Conservation (phyloP, 2,329 filamentous ascomycete genomes). For the Seiridium cupressi region DNA sequence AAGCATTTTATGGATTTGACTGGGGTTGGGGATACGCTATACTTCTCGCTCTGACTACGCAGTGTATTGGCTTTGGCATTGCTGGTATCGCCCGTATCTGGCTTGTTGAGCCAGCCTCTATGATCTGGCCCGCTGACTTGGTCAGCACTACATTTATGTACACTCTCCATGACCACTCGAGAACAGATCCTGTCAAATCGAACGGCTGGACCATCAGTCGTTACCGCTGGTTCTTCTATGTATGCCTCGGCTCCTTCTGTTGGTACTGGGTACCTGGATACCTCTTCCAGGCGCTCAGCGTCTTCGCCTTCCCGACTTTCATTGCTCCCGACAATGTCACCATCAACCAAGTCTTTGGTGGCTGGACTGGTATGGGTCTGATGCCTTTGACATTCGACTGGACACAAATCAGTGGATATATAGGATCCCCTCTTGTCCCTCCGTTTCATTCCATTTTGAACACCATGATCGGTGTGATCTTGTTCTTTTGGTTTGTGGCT, state of each 20-base stretch:
- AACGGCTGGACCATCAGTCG: constrained; percentile 60
- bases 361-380: constrained; percentile 56
- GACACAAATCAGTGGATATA: constrained; percentile 45
- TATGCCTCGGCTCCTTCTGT: constrained; percentile 47
- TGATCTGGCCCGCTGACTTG: constrained; percentile 62
- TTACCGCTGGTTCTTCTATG: constrained; percentile 55
- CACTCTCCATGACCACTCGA: constrained; percentile 60
- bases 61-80: constrained; percentile 63
- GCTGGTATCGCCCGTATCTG: constrained; percentile 59
- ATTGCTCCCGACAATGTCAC: constrained; percentile 57
- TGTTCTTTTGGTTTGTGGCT: constrained; percentile 42
- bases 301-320: constrained; percentile 59
- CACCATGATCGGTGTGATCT: constrained; percentile 48
- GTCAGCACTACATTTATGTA: constrained; percentile 63
- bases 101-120: constrained; percentile 59
- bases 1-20: constrained; percentile 48
- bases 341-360: constrained; percentile 61
- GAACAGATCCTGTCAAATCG: constrained; percentile 46
- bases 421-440: constrained; percentile 48
- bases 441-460: constrained; percentile 58
- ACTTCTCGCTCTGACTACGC: constrained; percentile 57
- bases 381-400: constrained; percentile 60
- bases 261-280: constrained; percentile 65
- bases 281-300: constrained; percentile 60
- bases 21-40: constrained; percentile 59